Evolutionary conservation across 177 flowering plant genomes (phyloP), one percentile per base, ranked within the genome.

Genomic region (Vitis hybrid): DNA sequence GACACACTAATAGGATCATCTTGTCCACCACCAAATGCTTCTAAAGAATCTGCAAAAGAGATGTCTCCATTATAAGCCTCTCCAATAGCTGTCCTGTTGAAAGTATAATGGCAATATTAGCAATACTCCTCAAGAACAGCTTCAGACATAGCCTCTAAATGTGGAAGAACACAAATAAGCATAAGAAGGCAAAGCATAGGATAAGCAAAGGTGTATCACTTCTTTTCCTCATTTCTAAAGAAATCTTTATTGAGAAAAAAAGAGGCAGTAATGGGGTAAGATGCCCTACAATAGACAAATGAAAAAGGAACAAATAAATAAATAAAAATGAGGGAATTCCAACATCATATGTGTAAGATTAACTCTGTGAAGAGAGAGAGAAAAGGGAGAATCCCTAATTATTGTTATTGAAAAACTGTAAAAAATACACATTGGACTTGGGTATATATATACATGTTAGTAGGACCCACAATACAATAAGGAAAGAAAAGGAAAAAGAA

Each of bases 1-100:
- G 98, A 89, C 57, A 89, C 81, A 70, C 98, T 89, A 56, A 91
- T 69, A 71, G 90, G 97, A 82, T 94, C 98, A 84, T 94, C 98
- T 69, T 70, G 75, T 39, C 94, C 97, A 78, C 91, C 93, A 56
- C 92, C 91, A 84, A 94, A 92, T 71, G 82, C 85, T 80, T 92
- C 95, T 74, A 94, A 75, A 2, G 89, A 79, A 71, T 91, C 97
- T n/a, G 92, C 97, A 83, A 94, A 92, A 18, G 78, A 71, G 52
- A 71, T 74, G 64, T 92, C 97, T 56, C 90, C 95, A 74, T 79
- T 78, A 75, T 74, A 87, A 66, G 94, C 90, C 74, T 87, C 92
- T 72, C 83, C 93, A 70, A 79, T 60, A 64, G 80, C 68, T 60
- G 51, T 66, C 70, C 79, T 79, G 70, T 15, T 22, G 14, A 55